Conservation (phyloP, 2,329 filamentous ascomycete species). For the Lithohypha guttulata region DNA sequence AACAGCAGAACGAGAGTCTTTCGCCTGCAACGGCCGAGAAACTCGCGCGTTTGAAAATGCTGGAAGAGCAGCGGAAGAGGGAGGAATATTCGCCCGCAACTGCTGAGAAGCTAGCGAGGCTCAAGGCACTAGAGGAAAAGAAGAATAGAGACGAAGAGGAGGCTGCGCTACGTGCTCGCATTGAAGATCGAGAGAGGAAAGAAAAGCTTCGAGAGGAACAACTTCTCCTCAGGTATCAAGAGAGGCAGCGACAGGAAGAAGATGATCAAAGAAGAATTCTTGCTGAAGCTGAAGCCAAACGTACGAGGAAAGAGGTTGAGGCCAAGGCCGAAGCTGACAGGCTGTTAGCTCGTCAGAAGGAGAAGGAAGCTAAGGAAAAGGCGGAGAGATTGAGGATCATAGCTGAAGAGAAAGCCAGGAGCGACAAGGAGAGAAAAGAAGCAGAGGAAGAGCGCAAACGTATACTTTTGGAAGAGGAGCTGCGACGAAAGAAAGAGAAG, state of each 20-base stretch:
- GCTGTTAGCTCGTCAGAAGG: neutral
- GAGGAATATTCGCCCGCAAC: neutral
- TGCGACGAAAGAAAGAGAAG: slow-evolving; percentile 12
- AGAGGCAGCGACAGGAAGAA: slow-evolving; percentile 30
- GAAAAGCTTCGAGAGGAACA: slow-evolving; percentile 7
- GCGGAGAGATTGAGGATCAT: slow-evolving; percentile 1
- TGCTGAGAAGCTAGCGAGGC: neutral
- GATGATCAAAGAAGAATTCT: slow-evolving; percentile 34
- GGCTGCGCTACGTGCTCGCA: slow-evolving; percentile 23
- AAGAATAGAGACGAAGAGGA: slow-evolving; percentile 27
- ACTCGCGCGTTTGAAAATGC: neutral
- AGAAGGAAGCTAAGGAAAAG: slow-evolving; percentile 2
- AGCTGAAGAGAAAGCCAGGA: slow-evolving; percentile 5
- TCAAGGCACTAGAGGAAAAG: slow-evolving; percentile 23
- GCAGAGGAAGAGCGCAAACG: slow-evolving; percentile 13
- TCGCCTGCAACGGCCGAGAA: neutral
- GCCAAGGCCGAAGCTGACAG: slow-evolving; percentile 27
- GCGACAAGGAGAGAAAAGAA: slow-evolving; percentile 4
- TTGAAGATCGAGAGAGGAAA: slow-evolving; percentile 19
- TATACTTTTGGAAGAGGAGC: slow-evolving; percentile 29
- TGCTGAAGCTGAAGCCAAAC: slow-evolving; percentile 27
- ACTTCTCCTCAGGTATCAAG: slow-evolving; percentile 23
- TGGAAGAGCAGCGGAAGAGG: neutral
- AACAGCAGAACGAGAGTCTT: neutral
- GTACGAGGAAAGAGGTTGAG: slow-evolving; percentile 22